A percentile compares a stretch with the other conserved stretches of the same genome.
These are phyloP conservation scores for Diutina catenulata DNA, from an alignment of 1,139 yeast species.

Conservation along the genomic window DNA sequence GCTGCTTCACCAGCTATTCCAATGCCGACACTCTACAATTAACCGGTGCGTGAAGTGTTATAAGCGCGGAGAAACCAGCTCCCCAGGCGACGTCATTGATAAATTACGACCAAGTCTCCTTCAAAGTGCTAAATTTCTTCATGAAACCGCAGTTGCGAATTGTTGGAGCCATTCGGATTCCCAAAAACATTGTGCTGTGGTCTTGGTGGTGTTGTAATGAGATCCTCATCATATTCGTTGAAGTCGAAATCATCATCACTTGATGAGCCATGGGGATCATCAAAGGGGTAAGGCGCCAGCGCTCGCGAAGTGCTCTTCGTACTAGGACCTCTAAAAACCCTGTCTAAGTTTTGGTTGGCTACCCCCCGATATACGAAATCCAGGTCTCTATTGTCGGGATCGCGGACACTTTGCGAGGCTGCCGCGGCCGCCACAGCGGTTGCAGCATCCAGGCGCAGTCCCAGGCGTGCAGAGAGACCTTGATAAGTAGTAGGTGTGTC, in stretches of 20 bases:
- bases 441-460: slow-evolving; percentile 6
- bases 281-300: slow-evolving; percentile 5
- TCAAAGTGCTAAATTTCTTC: slow-evolving; percentile 13
- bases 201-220: not conserved
- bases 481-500: slow-evolving; percentile 13
- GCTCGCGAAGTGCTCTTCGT: not conserved
- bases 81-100: too few species aligned
- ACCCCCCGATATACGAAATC: slow-evolving; percentile 37
- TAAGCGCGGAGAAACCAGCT: too few species aligned
- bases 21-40: too few species aligned
- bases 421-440: not conserved
- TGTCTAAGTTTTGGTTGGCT: slow-evolving; percentile 33
- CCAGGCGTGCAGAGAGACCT: slow-evolving; percentile 12
- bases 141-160: slow-evolving; percentile 15
- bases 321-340: slow-evolving; percentile 16
- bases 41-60: too few species aligned
- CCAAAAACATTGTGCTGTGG: slow-evolving; percentile 4
- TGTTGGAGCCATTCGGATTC: slow-evolving; percentile 8
- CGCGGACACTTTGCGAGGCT: too few species aligned
- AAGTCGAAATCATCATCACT: slow-evolving; percentile 4
- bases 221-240: slow-evolving; percentile 4
- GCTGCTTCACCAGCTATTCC: too few species aligned
- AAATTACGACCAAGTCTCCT: too few species aligned
- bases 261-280: slow-evolving; percentile 11
- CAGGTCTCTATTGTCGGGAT: slow-evolving; percentile 13